phyloP scores from a whole-genome alignment of 164 flowering plant species.

The Magnolia kwangsiensis region DNA sequence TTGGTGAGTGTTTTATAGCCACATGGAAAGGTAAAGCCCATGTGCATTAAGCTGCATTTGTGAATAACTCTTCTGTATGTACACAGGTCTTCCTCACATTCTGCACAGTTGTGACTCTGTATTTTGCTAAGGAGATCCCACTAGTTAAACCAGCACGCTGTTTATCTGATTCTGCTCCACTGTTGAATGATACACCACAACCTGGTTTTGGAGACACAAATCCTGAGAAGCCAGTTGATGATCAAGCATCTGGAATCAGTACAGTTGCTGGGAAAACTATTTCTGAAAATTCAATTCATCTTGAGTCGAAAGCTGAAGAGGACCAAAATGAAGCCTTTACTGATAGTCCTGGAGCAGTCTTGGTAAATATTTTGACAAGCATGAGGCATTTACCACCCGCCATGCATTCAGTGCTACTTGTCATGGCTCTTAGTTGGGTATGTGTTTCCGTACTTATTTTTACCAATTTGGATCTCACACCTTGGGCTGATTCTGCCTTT shows the following conservation, averaged over 20 bases:
- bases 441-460: constrained; percentile 13
- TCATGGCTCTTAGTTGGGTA: constrained; percentile 98
- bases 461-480: background rate
- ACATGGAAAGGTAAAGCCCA: background rate
- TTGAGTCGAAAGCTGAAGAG: constrained; percentile 27
- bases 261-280: constrained; percentile 16
- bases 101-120: constrained; percentile 81
- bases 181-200: constrained; percentile 51
- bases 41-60: background rate
- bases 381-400: constrained; percentile 89
- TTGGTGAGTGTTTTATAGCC: too few relatives aligned
- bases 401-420: constrained; percentile 93
- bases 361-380: constrained; percentile 87
- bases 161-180: constrained; percentile 78
- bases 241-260: constrained; percentile 18
- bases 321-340: constrained; percentile 39
- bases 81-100: constrained; percentile 72
- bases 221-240: constrained; percentile 18
- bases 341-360: constrained; percentile 91
- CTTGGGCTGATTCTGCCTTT: background rate
- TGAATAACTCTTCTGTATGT: constrained; percentile 6
- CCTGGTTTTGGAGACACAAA: constrained; percentile 34
- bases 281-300: constrained; percentile 21
- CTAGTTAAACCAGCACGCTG: constrained; percentile 31
- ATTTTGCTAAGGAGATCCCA: constrained; percentile 87